These are phyloP conservation scores for Bipolaris oryzae DNA, from an alignment of 2,329 filamentous ascomycete species.

Conservation along the genomic window DNA sequence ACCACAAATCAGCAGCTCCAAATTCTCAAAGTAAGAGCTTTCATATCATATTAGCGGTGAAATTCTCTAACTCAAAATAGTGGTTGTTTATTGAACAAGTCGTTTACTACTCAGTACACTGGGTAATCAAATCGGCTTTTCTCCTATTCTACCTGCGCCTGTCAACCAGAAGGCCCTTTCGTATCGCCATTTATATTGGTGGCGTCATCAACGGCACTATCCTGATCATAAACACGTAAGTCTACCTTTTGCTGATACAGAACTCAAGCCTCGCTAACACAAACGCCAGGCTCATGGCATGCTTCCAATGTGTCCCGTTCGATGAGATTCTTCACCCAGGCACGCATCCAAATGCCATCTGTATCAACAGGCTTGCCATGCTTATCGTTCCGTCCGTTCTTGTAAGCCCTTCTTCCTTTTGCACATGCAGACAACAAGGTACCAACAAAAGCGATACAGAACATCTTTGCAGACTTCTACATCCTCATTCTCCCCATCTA, in stretches of 20 bases:
- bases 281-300: neutral
- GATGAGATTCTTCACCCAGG: conserved; percentile 3
- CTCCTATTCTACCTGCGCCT: conserved; percentile 3
- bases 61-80: neutral
- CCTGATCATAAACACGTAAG: neutral
- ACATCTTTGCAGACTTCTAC: conserved; percentile 5
- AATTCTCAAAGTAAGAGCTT: neutral
- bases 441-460: neutral
- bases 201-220: neutral
- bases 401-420: neutral
- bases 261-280: neutral
- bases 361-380: neutral
- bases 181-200: neutral
- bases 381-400: conserved; percentile 3
- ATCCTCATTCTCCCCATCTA: neutral
- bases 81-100: conserved; percentile 2
- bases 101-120: conserved; percentile 1
- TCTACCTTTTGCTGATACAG: neutral
- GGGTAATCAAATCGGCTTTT: conserved; percentile 4
- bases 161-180: neutral
- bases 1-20: neutral
- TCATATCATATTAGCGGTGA: neutral
- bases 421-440: neutral
- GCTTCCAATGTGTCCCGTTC: neutral
- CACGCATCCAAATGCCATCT: neutral